Percentiles rank a stretch among this genome's conserved stretches.
Evolutionary conservation across 2,329 filamentous ascomycete species (phyloP).

Genomic region (Fusarium circinatum): DNA sequence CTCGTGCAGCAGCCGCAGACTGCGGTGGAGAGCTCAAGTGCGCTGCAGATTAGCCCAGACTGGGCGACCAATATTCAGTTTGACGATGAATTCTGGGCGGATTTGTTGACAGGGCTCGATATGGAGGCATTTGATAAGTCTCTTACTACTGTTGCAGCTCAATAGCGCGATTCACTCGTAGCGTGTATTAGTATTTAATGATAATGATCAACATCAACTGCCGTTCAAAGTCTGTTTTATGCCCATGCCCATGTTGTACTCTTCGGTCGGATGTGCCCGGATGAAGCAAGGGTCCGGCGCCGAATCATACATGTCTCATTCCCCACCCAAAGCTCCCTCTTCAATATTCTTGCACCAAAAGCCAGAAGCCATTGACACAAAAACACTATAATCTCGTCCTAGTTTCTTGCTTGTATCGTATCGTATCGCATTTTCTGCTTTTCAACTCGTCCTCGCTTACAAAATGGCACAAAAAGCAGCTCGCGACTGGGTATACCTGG

Average conservation of each 20-base stretch:
- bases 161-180: neutral
- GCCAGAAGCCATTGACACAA: neutral
- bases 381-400: neutral
- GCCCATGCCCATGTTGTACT: neutral
- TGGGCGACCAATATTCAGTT: constrained; percentile 42
- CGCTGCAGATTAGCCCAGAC: constrained; percentile 16
- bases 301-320: constrained; percentile 25
- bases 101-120: constrained; percentile 40
- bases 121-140: constrained; percentile 20
- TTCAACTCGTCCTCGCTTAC: accelerated
- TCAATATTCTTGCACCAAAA: neutral
- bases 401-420: neutral
- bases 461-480: constrained; percentile 42
- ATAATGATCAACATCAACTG: neutral
- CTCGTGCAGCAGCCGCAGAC: constrained; percentile 8
- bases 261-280: neutral
- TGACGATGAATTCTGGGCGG: constrained; percentile 46
- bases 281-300: constrained; percentile 4
- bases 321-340: constrained; percentile 6
- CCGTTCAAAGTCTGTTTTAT: neutral
- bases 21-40: neutral
- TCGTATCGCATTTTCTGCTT: accelerated
- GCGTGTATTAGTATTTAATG: neutral
- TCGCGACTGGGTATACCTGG: constrained; percentile 51
- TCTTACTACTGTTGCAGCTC: neutral